Conservation (phyloP, 1,139 yeast species). For the Yamadazyma conglobata region DNA sequence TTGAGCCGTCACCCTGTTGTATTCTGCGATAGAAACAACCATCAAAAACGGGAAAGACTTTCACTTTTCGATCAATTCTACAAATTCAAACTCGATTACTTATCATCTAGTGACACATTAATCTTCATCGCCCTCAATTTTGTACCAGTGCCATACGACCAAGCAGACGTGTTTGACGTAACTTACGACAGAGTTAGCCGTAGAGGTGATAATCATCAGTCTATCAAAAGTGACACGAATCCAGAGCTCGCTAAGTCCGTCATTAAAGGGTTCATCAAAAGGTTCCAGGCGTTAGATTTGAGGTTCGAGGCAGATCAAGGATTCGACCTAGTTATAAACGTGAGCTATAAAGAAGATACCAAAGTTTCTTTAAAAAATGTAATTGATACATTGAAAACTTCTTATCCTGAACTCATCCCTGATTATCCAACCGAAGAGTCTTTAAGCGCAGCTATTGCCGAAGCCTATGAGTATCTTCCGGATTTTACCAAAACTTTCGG, state of each 20-base stretch:
- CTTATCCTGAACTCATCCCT: conserved; percentile 46
- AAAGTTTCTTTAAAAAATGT: conserved; percentile 48
- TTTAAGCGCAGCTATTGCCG: conserved; percentile 40
- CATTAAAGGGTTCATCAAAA: conserved; percentile 66
- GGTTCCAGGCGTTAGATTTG: conserved; percentile 61
- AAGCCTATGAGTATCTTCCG: conserved; percentile 55
- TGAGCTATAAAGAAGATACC: conserved; percentile 46
- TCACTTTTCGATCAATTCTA: conserved; percentile 59
- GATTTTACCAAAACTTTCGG: conserved; percentile 37
- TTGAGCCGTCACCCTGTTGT: conserved; percentile 45
- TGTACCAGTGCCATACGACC: conserved; percentile 22
- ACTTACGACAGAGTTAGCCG: conserved; percentile 58
- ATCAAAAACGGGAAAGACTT: conserved; percentile 63
- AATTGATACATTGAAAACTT: conserved; percentile 22
- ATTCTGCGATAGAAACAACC: conserved; percentile 81
- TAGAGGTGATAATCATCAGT: conserved; percentile 90
- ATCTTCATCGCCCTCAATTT: conserved; percentile 70
- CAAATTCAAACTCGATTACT: conserved; percentile 31
- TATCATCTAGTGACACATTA: conserved; percentile 29
- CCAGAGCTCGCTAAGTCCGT: conserved; percentile 48
- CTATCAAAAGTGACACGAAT: conserved; percentile 56
- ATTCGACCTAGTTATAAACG: conserved; percentile 63
- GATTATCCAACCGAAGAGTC: conserved; percentile 38
- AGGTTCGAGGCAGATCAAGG: conserved; percentile 54
- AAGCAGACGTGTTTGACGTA: conserved; percentile 40